A percentile compares a stretch with the other conserved stretches of the same genome.
Evolutionary conservation across 2,329 filamentous ascomycete species (phyloP).

Genomic region (Diaporthe helianthi): DNA sequence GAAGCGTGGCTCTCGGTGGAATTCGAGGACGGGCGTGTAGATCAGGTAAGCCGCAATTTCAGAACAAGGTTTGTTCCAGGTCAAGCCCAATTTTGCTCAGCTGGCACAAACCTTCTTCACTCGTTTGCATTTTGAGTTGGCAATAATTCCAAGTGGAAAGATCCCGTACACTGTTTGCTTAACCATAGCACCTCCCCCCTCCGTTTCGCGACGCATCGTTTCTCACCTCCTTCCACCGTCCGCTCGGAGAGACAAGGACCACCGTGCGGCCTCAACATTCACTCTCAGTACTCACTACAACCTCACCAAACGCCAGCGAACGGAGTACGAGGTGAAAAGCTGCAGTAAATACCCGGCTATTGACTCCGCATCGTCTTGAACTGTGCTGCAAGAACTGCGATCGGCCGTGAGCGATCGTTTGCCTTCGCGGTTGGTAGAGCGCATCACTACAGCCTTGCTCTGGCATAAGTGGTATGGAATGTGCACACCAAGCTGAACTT

Average conservation of each 20-base stretch:
- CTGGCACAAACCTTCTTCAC: neutral
- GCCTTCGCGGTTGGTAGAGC: neutral
- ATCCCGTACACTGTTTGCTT: neutral
- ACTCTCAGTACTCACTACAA: neutral
- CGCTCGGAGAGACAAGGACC: neutral
- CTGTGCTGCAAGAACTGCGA: neutral
- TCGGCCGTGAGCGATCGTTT: neutral
- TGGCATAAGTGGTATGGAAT: constrained; percentile 1
- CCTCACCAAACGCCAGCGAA: neutral
- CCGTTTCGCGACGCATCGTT: neutral
- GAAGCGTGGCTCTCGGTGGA: constrained; percentile 48
- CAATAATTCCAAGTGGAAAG: neutral
- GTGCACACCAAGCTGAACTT: neutral
- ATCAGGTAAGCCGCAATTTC: constrained; percentile 49
- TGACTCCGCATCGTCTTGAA: neutral
- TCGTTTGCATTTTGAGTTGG: neutral
- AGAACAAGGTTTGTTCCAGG: neutral
- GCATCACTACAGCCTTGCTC: no score
- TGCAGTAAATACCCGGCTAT: no score
- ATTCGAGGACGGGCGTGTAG: constrained; percentile 54
- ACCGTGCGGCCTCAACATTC: neutral
- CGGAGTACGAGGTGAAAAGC: no score
- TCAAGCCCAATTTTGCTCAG: neutral
- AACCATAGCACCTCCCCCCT: neutral
- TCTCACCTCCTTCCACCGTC: neutral